Base-by-base conservation (phyloP, 495 filamentous ascomycete species). In the Thermochaetoides thermophila region DNA sequence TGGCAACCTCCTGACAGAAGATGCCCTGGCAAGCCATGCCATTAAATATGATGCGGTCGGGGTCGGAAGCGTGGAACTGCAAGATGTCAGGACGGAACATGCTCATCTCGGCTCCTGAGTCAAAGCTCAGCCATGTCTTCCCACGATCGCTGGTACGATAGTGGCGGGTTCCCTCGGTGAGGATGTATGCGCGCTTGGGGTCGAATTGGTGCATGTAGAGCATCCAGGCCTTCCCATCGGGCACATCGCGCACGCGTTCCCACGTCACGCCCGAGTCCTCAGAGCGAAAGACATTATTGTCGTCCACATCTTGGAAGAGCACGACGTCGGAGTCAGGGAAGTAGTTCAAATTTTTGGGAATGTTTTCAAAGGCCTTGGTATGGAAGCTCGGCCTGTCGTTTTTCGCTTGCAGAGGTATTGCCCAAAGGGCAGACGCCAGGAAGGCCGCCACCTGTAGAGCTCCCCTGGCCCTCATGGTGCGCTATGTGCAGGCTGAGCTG, bases 291-390 rank as follows among this genome's bases (percentile, higher is more conserved):
- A 87, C 59, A 25, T 67, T 71, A 21, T 65, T 62, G 7, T 60
- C 56, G 5, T 52, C 44, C 1, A 43, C 24, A 46, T 81, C 78
- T 39, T 67, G 69, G 39, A 79, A 68, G 17, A 89, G 55, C 32
- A 85, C 57, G 29, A 79, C 74, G 49, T 92, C 78, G 18, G 81
- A 82, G 46, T 81, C 80, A 37, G 84, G 71, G 46, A 97, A 95
- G 56, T 91, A 97, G 59, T 78, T 52, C 30, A 93, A 61, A 47
- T 71, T 67, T 28, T 32, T 34, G 1, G 81, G 82, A 38, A 57
- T 40, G 37, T 68, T 55, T 27, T 79, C 63, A 55, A 94, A 77
- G 16, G 64, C 50, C 17, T 55, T 77, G 29, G 42, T 39, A 31
- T 52, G 42, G 38, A 70, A 55, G 17, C 38, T 54, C n/a, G 68